phyloP scores from a whole-genome alignment of 495 filamentous ascomycete species.

The Barbatosphaeria neglecta region DNA sequence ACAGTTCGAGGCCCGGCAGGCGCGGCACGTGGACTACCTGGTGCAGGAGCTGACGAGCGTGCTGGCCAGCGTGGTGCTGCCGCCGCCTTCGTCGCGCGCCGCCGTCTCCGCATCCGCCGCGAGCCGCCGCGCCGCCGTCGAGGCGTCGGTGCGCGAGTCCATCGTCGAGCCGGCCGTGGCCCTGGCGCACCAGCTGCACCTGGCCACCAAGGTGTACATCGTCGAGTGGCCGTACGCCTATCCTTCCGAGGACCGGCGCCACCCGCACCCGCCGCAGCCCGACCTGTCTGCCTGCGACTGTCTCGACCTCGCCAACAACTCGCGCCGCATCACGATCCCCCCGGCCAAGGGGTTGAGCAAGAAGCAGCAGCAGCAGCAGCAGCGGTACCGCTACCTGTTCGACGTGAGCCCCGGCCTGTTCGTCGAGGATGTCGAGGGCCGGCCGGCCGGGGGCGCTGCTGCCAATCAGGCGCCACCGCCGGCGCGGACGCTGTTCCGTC shows the following conservation, averaged over 20 bases:
- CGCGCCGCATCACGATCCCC: background rate
- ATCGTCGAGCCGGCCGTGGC: conserved; percentile 2
- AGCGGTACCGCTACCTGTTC: background rate
- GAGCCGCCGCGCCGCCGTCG: background rate
- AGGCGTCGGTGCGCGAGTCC: conserved; percentile 1
- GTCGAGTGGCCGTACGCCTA: conserved; percentile 2
- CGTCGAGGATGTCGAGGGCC: background rate
- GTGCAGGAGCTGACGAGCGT: background rate
- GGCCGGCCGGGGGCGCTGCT: background rate
- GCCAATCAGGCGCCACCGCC: background rate
- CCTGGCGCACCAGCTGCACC: conserved; percentile 4
- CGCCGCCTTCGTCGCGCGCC: background rate
- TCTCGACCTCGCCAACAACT: background rate
- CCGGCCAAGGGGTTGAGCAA: background rate
- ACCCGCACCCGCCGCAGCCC: background rate
- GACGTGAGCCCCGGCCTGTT: conserved; percentile 4
- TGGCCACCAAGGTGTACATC: background rate
- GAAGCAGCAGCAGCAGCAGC: background rate
- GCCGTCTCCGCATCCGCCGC: too few relatives aligned
- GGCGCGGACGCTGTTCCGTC: background rate
- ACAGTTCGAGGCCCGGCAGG: conserved; percentile 1
- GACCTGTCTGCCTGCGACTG: conserved; percentile 1
- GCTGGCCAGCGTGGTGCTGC: conserved; percentile 1
- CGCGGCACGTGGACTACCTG: background rate
- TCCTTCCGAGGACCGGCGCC: background rate